Conservation (phyloP, 1,284 basidiomycete species). For the Apiotrichum domesticum region DNA sequence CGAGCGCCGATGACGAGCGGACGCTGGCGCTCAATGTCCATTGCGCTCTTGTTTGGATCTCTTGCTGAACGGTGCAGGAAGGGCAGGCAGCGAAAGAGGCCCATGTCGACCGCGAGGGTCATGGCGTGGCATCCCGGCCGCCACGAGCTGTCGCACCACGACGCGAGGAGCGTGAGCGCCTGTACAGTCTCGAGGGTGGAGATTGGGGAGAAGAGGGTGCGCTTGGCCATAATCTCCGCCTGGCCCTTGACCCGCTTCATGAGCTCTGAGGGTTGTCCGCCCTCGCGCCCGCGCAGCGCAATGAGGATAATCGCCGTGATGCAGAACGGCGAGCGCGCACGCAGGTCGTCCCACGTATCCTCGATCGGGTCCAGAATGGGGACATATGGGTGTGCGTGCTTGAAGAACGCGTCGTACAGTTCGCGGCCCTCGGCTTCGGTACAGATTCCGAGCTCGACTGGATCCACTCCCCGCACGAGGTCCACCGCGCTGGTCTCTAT, state of each 20-base stretch:
- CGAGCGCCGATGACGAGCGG: constrained; percentile 19
- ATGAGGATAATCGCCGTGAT: constrained; percentile 26
- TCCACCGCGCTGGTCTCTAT: background rate
- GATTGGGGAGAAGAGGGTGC: constrained; percentile 27
- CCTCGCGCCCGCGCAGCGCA: constrained; percentile 6
- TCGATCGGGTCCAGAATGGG: constrained; percentile 23
- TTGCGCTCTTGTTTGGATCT: background rate
- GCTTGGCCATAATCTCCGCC: constrained; percentile 24
- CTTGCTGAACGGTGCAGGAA: constrained; percentile 15
- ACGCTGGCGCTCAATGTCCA: constrained; percentile 3
- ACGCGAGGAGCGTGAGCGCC: constrained; percentile 17
- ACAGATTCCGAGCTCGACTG: constrained; percentile 18
- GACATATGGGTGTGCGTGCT: constrained; percentile 23
- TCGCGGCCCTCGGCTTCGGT: constrained; percentile 17
- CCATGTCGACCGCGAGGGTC: constrained; percentile 31
- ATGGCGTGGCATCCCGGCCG: constrained; percentile 25
- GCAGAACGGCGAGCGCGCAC: constrained; percentile 24
- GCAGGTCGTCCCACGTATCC: constrained; percentile 30
- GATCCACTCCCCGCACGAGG: constrained; percentile 9
- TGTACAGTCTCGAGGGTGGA: constrained; percentile 26
- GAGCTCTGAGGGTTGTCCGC: constrained; percentile 12
- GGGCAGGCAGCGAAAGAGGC: constrained; percentile 24
- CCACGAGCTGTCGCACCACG: constrained; percentile 25
- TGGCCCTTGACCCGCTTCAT: constrained; percentile 17
- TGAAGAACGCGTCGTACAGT: constrained; percentile 25